Percentiles rank a stretch among this genome's conserved stretches.
Conservation (phyloP, 371 early-diverging fungal species). For the Lichtheimia ramosa region DNA sequence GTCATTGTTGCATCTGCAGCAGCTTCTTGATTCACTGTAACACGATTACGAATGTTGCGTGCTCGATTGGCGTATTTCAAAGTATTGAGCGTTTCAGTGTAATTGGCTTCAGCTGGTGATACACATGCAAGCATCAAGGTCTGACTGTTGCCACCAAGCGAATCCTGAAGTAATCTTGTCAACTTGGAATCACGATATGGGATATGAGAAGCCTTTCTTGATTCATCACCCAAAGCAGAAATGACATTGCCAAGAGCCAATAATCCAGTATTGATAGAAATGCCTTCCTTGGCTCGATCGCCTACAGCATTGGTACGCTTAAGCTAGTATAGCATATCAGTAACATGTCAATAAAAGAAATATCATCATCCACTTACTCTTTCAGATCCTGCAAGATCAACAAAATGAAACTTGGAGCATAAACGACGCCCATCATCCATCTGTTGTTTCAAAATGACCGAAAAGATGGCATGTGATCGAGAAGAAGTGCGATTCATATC, state of each 20-base stretch:
- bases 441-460: conserved; percentile 68
- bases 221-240: conserved; percentile 89
- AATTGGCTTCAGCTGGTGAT: conserved; percentile 71
- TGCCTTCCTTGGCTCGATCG: conserved; percentile 94
- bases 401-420: conserved; percentile 89
- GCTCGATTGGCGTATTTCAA: conserved; percentile 91
- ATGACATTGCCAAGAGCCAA: conserved; percentile 99
- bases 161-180: conserved; percentile 93
- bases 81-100: conserved; percentile 87
- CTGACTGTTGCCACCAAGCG: conserved; percentile 89
- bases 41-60: conserved; percentile 82
- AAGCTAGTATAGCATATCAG: conserved; percentile 38
- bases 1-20: conserved; percentile 8
- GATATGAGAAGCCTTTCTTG: conserved; percentile 68
- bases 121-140: conserved; percentile 94
- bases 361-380: too few relatives aligned
- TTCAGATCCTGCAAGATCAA: conserved; percentile 96
- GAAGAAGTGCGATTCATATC: conserved; percentile 96
- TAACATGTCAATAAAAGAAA: too few relatives aligned
- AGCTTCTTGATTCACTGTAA: conserved; percentile 37
- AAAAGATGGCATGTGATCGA: conserved; percentile 98
- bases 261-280: conserved; percentile 96
- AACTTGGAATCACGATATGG: conserved; percentile 98
- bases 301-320: conserved; percentile 94
- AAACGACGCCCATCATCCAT: conserved; percentile 31